These are phyloP conservation scores for Trichothecium roseum DNA, from an alignment of 2,329 filamentous ascomycete genomes.

Conservation along the genomic window DNA sequence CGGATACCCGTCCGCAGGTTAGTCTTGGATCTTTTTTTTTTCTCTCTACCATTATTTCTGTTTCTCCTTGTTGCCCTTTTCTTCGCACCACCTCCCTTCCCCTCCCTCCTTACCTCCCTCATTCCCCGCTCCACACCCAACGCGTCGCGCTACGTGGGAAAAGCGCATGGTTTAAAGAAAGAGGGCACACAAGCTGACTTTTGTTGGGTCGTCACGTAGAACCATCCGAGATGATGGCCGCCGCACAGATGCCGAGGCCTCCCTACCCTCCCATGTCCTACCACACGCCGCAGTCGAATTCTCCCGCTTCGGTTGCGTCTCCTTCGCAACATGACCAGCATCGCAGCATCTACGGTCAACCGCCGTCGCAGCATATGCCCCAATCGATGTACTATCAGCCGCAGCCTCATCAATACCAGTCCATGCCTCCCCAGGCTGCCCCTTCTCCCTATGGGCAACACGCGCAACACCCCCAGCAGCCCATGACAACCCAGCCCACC, in stretches of 20 bases:
- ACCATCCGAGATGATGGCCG: conserved; percentile 58
- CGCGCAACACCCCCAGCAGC: conserved; percentile 36
- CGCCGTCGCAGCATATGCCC: conserved; percentile 66
- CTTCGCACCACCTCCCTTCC: too few species aligned
- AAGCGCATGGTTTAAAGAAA: neutral
- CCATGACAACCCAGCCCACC: conserved; percentile 53
- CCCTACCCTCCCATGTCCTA: conserved; percentile 83
- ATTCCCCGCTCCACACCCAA: too few species aligned
- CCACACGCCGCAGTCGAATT: conserved; percentile 91
- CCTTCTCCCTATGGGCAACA: conserved; percentile 53
- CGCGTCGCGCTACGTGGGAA: conserved; percentile 1
- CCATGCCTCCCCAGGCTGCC: conserved; percentile 53
- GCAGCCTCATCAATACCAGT: conserved; percentile 51
- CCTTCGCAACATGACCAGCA: conserved; percentile 84
- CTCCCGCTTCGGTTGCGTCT: conserved; percentile 85
- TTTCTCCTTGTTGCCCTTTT: too few species aligned
- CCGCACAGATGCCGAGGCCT: conserved; percentile 58
- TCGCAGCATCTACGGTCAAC: conserved; percentile 74
- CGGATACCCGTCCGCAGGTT: conserved; percentile 81
- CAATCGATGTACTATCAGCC: conserved; percentile 67
- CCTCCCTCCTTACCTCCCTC: too few species aligned
- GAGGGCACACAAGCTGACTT: conserved; percentile 9
- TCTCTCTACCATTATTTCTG: too few species aligned
- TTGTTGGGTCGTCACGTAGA: conserved; percentile 23
- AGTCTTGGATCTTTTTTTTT: too few species aligned